Evolutionary conservation across 352 stramenopile genomes (phyloP).

Genomic region (Phytophthora colocasiae): DNA sequence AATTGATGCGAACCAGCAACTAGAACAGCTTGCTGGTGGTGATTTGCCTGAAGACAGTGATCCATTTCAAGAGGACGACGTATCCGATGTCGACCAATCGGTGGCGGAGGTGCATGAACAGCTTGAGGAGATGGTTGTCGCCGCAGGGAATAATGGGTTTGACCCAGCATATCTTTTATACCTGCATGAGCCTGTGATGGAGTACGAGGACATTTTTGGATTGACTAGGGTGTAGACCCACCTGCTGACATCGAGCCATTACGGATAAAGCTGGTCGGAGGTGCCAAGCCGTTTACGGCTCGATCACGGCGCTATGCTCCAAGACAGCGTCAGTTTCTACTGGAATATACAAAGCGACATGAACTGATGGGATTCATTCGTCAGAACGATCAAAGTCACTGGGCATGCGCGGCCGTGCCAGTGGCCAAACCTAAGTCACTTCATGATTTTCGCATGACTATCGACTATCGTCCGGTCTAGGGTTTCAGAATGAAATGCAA

Average conservation of each 20-base stretch:
- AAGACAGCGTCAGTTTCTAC: constrained; percentile 1
- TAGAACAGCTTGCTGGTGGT: neutral
- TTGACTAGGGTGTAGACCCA: neutral
- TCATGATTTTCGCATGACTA: neutral
- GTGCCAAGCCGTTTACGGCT: neutral
- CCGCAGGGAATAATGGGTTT: neutral
- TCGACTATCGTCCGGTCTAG: neutral
- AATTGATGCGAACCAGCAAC: neutral
- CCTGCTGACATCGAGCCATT: constrained; percentile 4
- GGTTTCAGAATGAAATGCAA: constrained; percentile 29
- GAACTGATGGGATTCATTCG: neutral
- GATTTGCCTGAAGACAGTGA: too few relatives aligned
- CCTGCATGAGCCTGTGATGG: constrained; percentile 2
- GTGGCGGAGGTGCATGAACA: too few relatives aligned
- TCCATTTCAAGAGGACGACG: neutral
- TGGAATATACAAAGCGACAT: constrained; percentile 6
- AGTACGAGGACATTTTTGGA: constrained; percentile 15
- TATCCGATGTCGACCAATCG: too few relatives aligned
- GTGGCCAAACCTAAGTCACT: constrained; percentile 2
- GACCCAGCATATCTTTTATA: constrained; percentile 6
- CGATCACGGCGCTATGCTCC: constrained; percentile 1
- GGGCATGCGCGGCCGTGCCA: neutral
- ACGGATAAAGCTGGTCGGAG: constrained; percentile 7
- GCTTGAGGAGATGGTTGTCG: neutral
- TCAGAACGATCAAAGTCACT: constrained; percentile 6